Evolutionary conservation across 2,329 filamentous ascomycete genomes (phyloP), one percentile per base, ranked within the genome.

Genomic region (Lasiodiplodia citricola): DNA sequence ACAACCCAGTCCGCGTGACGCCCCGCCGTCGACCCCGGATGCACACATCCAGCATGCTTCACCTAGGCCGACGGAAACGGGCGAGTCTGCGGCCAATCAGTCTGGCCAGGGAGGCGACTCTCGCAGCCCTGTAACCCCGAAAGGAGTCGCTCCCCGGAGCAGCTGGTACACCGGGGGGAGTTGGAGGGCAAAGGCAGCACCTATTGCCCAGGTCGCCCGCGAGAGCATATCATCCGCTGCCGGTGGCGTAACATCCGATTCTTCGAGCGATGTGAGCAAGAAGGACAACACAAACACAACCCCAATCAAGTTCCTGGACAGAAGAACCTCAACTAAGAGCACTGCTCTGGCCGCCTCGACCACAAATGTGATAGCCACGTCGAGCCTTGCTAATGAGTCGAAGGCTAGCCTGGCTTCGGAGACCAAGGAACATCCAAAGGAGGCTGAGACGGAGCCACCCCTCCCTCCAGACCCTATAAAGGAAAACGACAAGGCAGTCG

Each of bases 121-220:
- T 18, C 71, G 71, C 56, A 65, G 66, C 57, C 69, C 74, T 4
- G 66, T 72, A 4, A 71, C 72, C 13, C 69, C 73, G 4, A 70
- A 73, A 4, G 52, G 67, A 25, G 37, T 57, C 25, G 67, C 58
- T 21, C 52, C 58, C 5, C 47, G 60, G 67, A 74, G 71, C 65
- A 82, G 78, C 73, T 85, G 83, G 83, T 82, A 84, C 68, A 77
- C 78, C 56, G 78, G 78, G 50, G 79, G 81, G 41, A 83, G 81
- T 63, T 83, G 82, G 83, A 77, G 79, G 7, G 77, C 79, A 31
- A 85, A 85, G 74, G 81, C 83, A 13, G 79, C 80, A 13, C 79
- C 83, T 1, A 78, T 83, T 10, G 82, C 83, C n/a, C 78, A 82
- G 72, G 81, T 83, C 8, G 81, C 81, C 10, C 78, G 77, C 31